Percentiles rank a stretch among this genome's conserved stretches.
These are phyloP conservation scores for Baorangia bicolor DNA, from an alignment of 768 basidiomycete genomes.

Conservation along the genomic window DNA sequence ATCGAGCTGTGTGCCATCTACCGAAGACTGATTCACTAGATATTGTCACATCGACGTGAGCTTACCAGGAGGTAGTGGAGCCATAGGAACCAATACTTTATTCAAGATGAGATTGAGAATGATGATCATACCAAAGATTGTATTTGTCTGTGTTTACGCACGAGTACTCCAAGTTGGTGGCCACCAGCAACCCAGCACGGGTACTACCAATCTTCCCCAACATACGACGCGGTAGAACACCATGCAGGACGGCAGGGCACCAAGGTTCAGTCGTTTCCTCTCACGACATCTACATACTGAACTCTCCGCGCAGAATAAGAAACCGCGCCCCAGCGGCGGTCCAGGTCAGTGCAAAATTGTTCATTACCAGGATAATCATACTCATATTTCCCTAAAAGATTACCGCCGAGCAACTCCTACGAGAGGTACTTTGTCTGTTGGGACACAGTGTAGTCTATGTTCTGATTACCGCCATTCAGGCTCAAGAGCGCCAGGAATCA, in stretches of 20 bases:
- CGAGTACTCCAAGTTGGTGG: not conserved
- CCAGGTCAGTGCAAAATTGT: slow-evolving; percentile 53
- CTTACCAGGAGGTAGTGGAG: too few species aligned
- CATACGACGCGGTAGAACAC: slow-evolving; percentile 1
- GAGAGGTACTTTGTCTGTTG: slow-evolving; percentile 59
- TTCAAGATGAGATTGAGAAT: too few species aligned
- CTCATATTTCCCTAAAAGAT: slow-evolving; percentile 54
- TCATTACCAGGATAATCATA: not conserved
- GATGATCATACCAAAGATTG: too few species aligned
- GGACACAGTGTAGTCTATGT: not conserved
- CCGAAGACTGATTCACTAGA: not conserved
- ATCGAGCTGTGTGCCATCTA: not conserved
- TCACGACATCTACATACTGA: not conserved
- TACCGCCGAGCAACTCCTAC: slow-evolving; percentile 95
- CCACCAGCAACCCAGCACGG: too few species aligned
- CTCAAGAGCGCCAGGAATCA: slow-evolving; percentile 96
- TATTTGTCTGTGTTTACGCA: slow-evolving; percentile 21
- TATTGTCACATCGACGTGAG: too few species aligned
- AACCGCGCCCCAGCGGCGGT: slow-evolving; percentile 94
- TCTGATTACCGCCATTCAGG: slow-evolving; percentile 44
- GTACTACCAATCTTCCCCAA: not conserved
- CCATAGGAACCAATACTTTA: too few species aligned
- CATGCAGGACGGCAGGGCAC: slow-evolving; percentile 83
- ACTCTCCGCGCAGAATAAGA: slow-evolving; percentile 65
- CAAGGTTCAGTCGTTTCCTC: slow-evolving; percentile 47